Percentiles rank a stretch among this genome's conserved stretches.
Evolutionary conservation across 2,329 filamentous ascomycete species (phyloP).

Genomic region (Penicillium nordicum): DNA sequence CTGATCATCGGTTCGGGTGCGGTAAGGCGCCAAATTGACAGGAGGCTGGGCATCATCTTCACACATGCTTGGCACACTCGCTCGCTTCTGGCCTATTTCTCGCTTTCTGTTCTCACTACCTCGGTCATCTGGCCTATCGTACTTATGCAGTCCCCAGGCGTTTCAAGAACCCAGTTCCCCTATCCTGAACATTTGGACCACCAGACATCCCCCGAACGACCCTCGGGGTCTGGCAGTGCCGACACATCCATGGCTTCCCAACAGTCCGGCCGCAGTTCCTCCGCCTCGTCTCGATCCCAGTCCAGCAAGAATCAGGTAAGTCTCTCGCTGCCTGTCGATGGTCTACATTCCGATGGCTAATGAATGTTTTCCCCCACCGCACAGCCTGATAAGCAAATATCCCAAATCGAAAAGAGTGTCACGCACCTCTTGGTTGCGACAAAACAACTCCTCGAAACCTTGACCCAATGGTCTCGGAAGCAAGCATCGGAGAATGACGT

Average conservation of each 20-base stretch:
- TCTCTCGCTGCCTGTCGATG: conserved; percentile 22
- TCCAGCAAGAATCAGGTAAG: conserved; percentile 57
- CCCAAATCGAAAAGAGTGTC: conserved; percentile 98
- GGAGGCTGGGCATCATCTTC: conserved; percentile 14
- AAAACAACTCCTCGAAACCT: conserved; percentile 93
- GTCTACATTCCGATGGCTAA: conserved; percentile 3
- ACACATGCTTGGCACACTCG: conserved; percentile 9
- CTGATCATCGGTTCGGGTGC: conserved; percentile 2
- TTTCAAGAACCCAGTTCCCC: background rate
- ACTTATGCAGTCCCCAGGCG: conserved; percentile 2
- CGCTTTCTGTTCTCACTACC: background rate
- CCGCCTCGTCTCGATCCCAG: conserved; percentile 62
- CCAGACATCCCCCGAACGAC: conserved; percentile 36
- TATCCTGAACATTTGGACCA: conserved; percentile 2
- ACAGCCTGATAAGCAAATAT: conserved; percentile 71
- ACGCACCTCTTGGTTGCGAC: conserved; percentile 96
- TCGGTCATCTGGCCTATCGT: background rate
- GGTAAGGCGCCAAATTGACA: conserved; percentile 8
- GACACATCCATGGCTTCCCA: conserved; percentile 52
- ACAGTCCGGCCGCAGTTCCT: conserved; percentile 61
- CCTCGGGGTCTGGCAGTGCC: conserved; percentile 46
- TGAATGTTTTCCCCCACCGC: conserved; percentile 5
- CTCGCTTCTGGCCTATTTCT: conserved; percentile 1
- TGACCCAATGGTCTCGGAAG: conserved; percentile 95
- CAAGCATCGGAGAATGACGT: conserved; percentile 91